Base-by-base conservation (phyloP, 305 asterid species). In the Solanum chacoense region DNA sequence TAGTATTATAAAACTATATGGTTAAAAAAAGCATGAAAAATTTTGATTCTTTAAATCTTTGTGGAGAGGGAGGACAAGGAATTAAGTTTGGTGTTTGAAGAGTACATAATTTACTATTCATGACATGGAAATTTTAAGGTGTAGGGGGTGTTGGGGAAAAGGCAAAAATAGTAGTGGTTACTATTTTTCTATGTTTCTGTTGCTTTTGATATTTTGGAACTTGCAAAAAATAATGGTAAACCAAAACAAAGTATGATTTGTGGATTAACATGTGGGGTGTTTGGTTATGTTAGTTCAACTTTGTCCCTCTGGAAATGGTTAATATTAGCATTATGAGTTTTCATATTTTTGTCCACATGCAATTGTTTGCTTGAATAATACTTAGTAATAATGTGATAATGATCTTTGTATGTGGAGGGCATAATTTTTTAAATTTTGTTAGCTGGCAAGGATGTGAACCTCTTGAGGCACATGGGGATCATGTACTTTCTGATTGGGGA, bases 361-460 rank as follows among this genome's bases (percentile, higher is more conserved):
- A 6, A 31, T 69, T 83, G 73, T 31, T 37, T 83, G 42, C 74
- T 50, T 84, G 74, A 84, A 50, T 84, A 84, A 83, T 45, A 83
- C 13, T 14, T 38, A 8, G 35, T 79, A 38, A 40, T 79, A n/a
- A 79, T 42, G 38, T 28, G 71, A 81, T 29, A 55, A 84, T 50
- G 73, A 83, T 45, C 38, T 67, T 28, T 45, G 12, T 22, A 24
- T 45, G 87, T 29, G 85, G 65, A 26, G 38, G 85, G 8, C 24
- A 38, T 37, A 45, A 28, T 81, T 45, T 45, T 12, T 50, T 11
- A 20, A 50, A 55, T 26, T 45, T 63, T 65, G 90, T 84, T 93
- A 94, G 93, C 94, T 94, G 96, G 93, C 91, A 88, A 38, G 91
- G 91, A 89, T 91, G 86, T 90, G 92, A 92, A 92, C 92, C 91